Percentiles rank a stretch among this genome's conserved stretches.
phyloP scores from a whole-genome alignment of 2,329 filamentous ascomycete genomes.

The Phoma herbarum region DNA sequence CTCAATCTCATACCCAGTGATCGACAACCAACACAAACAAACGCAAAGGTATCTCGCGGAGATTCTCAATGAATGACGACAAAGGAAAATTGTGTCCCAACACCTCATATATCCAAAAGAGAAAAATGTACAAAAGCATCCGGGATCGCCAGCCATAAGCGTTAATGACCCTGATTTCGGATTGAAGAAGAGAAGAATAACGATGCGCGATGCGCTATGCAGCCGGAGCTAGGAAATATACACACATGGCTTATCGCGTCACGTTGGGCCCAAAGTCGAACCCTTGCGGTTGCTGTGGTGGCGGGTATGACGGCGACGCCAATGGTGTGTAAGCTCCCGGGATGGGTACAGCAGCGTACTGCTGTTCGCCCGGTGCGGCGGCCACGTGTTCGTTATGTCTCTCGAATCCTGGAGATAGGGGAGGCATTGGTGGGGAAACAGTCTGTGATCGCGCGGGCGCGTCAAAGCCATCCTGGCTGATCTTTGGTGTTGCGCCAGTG shows the following conservation, averaged over 20 bases:
- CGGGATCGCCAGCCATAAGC: slow-evolving; percentile 32
- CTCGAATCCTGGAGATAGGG: slow-evolving; percentile 51
- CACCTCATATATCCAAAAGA: slow-evolving; percentile 19
- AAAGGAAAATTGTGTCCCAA: slow-evolving; percentile 4
- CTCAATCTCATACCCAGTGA: slow-evolving; percentile 18
- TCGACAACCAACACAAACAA: slow-evolving; percentile 12
- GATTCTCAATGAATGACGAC: slow-evolving; percentile 20
- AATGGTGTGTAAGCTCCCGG: slow-evolving; percentile 77
- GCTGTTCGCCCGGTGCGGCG: slow-evolving; percentile 79
- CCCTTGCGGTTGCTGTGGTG: slow-evolving; percentile 38
- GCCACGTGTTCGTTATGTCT: slow-evolving; percentile 70
- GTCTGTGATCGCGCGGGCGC: slow-evolving; percentile 46
- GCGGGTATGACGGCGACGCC: slow-evolving; percentile 54
- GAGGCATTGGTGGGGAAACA: slow-evolving; percentile 48
- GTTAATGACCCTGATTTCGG: slow-evolving; percentile 31
- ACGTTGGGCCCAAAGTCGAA: slow-evolving; percentile 53
- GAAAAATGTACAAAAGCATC: slow-evolving; percentile 39
- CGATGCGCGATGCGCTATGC: slow-evolving; percentile 24
- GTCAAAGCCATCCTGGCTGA: slow-evolving; percentile 70
- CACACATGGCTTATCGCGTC: slow-evolving; percentile 31
- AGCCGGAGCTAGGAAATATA: slow-evolving; percentile 22
- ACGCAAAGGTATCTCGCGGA: slow-evolving; percentile 24
- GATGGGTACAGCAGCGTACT: slow-evolving; percentile 87
- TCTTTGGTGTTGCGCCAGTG: slow-evolving; percentile 78
- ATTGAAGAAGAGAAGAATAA: slow-evolving; percentile 25